Conservation (phyloP, 352 stramenopile genomes). For the Phytophthora vignae region DNA sequence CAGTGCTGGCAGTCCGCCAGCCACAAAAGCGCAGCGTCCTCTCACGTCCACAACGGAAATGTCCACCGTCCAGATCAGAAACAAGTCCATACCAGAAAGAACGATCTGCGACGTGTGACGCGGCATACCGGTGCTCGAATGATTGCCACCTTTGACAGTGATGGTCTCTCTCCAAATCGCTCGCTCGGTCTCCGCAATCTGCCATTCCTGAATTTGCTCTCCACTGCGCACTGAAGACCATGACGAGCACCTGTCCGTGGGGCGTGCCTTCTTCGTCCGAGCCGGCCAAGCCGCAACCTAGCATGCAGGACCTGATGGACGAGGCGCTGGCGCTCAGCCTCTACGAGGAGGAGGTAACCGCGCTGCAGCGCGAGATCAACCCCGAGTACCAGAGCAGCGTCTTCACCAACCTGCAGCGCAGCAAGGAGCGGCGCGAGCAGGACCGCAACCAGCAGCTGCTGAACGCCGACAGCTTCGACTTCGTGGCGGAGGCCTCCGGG, state of each 20-base stretch:
- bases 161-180: constrained; percentile 8
- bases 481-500: constrained; percentile 17
- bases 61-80: constrained; percentile 9
- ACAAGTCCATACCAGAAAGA: constrained; percentile 16
- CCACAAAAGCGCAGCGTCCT: constrained; percentile 1
- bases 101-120: constrained; percentile 5
- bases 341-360: constrained; percentile 65
- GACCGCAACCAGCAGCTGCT: constrained; percentile 46
- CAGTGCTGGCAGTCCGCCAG: neutral
- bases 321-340: constrained; percentile 69
- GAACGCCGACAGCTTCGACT: constrained; percentile 52
- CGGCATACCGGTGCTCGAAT: constrained; percentile 6
- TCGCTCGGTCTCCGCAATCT: neutral
- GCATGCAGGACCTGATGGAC: constrained; percentile 78
- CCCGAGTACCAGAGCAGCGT: constrained; percentile 44
- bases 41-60: neutral
- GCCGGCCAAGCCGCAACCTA: constrained; percentile 29
- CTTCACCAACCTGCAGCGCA: constrained; percentile 48
- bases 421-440: constrained; percentile 42
- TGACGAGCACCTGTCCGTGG: constrained; percentile 42
- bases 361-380: constrained; percentile 49
- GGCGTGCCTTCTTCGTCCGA: constrained; percentile 6
- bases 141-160: constrained; percentile 15
- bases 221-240: constrained; percentile 1
- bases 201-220: constrained; percentile 37